Conservation (phyloP, 169 alveolate genomes). For the Cryptosporidium ubiquitum region DNA sequence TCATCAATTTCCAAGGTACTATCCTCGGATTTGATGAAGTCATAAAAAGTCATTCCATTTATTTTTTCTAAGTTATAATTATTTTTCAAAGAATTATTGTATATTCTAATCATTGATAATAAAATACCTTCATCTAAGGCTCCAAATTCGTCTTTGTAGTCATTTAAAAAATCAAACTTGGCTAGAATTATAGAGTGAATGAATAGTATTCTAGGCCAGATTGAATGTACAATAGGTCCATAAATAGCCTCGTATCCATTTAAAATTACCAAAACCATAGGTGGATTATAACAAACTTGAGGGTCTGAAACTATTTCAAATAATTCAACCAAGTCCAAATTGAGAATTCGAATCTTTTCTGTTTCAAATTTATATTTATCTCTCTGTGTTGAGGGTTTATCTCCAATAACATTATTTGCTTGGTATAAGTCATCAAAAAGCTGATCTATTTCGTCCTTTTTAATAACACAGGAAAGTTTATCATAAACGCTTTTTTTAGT, state of each 20-base stretch:
- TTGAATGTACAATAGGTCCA: constrained; percentile 62
- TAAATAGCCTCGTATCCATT: constrained; percentile 28
- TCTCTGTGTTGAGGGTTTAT: not conserved
- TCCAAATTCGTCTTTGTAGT: constrained; percentile 25
- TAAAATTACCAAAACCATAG: constrained; percentile 11
- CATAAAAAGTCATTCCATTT: constrained; percentile 8
- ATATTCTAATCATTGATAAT: constrained; percentile 9
- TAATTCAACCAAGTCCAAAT: constrained; percentile 22
- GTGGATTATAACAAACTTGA: constrained; percentile 33
- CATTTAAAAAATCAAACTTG: not conserved
- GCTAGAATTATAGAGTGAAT: constrained; percentile 30
- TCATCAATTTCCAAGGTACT: not conserved
- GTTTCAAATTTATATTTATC: not conserved
- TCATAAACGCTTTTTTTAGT: not conserved
- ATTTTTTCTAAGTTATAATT: not conserved
- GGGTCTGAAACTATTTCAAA: constrained; percentile 37
- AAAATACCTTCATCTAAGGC: constrained; percentile 9
- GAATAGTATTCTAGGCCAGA: constrained; percentile 58
- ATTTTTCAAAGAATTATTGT: not conserved
- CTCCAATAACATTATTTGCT: not conserved
- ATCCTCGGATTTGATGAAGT: not conserved
- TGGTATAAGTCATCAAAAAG: not conserved
- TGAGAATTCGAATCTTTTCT: constrained; percentile 14
- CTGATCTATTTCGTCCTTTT: not conserved
- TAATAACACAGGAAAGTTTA: constrained; percentile 1